phyloP scores from a whole-genome alignment of 2,329 filamentous ascomycete genomes.

The Didymella keratinophila region DNA sequence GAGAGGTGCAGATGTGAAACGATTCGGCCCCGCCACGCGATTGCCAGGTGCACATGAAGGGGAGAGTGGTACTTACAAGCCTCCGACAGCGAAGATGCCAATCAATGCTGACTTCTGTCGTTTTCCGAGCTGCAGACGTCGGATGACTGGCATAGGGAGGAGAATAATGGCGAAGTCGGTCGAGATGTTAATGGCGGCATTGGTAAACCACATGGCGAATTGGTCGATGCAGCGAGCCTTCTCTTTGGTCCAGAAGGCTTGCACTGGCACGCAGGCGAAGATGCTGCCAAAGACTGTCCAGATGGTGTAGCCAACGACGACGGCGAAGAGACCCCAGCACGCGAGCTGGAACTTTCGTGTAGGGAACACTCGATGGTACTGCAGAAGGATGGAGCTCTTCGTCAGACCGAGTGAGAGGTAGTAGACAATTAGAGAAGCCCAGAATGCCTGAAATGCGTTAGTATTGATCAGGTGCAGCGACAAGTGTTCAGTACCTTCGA shows the following conservation, averaged over 20 bases:
- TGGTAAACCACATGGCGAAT: slow-evolving; percentile 43
- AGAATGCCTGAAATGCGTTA: slow-evolving; percentile 38
- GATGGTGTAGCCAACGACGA: slow-evolving; percentile 39
- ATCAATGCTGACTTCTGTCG: slow-evolving; percentile 49
- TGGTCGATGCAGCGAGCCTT: slow-evolving; percentile 43
- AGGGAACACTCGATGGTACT: slow-evolving; percentile 44
- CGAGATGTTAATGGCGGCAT: slow-evolving; percentile 43
- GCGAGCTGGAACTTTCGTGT: slow-evolving; percentile 37
- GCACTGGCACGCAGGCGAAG: slow-evolving; percentile 44
- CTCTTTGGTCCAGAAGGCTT: slow-evolving; percentile 46
- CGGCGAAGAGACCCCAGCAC: slow-evolving; percentile 34
- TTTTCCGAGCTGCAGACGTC: slow-evolving; percentile 44
- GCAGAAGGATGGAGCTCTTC: slow-evolving; percentile 46
- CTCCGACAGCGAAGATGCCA: slow-evolving; percentile 51
- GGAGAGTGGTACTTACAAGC: slow-evolving; percentile 46
- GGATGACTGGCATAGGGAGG: slow-evolving; percentile 47
- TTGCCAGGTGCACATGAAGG: background rate
- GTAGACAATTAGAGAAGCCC: slow-evolving; percentile 44
- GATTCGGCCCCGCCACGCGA: slow-evolving; percentile 8
- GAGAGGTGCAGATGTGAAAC: slow-evolving; percentile 17
- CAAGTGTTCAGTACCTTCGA: slow-evolving; percentile 31
- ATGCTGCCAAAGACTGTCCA: slow-evolving; percentile 46
- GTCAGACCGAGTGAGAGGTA: slow-evolving; percentile 45
- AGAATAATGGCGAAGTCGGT: slow-evolving; percentile 47
- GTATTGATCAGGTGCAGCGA: background rate